Conservation (phyloP, 176 grass and related monocot species). For the Lolium multiflorum region DNA sequence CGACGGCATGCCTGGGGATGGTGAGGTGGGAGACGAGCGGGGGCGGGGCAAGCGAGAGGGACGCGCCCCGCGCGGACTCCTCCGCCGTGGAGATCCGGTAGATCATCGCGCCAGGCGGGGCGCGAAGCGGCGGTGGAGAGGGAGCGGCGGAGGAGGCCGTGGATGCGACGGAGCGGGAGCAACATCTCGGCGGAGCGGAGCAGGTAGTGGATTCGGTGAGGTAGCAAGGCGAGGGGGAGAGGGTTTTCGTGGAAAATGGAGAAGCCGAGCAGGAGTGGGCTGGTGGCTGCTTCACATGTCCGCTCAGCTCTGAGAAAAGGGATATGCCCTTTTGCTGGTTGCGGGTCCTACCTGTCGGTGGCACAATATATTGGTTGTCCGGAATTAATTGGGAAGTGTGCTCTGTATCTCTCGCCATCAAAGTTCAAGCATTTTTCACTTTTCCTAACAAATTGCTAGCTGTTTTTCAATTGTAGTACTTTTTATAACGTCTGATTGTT, state of each 20-base stretch:
- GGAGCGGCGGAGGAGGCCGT: neutral
- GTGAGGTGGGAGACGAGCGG: neutral
- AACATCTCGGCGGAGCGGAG: neutral
- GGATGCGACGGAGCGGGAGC: neutral
- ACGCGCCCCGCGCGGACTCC: neutral
- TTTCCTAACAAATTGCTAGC: too few species aligned
- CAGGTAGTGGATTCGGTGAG: neutral
- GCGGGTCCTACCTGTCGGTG: too few species aligned
- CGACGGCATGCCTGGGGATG: too few species aligned
- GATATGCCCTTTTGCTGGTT: too few species aligned
- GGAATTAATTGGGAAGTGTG: too few species aligned
- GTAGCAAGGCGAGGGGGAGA: neutral
- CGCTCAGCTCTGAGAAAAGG: too few species aligned
- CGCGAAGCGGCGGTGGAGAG: neutral
- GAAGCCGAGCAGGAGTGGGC: neutral
- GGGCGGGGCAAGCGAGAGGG: neutral
- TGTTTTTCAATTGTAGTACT: too few species aligned
- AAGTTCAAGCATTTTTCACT: too few species aligned
- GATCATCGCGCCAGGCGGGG: neutral
- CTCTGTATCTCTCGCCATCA: too few species aligned
- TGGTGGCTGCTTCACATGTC: neutral
- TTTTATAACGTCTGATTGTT: too few species aligned
- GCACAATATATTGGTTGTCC: too few species aligned
- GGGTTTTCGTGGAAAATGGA: neutral
- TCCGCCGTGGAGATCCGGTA: conserved; percentile 13